Percentiles rank a stretch among this genome's conserved stretches.
phyloP scores from a whole-genome alignment of 2,329 filamentous ascomycete species.

The Scedosporium apiospermum region DNA sequence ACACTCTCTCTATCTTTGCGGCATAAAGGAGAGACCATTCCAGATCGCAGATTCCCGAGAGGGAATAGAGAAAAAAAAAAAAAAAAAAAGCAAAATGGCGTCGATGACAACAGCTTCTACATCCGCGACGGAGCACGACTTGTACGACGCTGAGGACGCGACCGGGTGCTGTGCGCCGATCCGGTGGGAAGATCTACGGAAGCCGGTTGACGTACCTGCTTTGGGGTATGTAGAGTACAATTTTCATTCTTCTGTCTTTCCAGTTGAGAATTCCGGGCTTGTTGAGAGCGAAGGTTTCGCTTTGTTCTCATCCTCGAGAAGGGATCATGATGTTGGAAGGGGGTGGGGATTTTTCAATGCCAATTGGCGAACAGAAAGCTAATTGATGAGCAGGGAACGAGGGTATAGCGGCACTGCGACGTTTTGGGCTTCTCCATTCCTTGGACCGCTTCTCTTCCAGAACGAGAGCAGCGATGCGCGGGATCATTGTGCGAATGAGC shows the following conservation, averaged over 20 bases:
- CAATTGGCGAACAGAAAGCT: background rate
- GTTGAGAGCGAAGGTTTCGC: no score
- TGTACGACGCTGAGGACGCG: background rate
- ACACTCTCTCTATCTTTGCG: no score
- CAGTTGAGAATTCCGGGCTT: no score
- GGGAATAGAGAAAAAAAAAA: background rate
- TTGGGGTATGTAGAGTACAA: background rate
- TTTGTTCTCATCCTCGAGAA: no score
- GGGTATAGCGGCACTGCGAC: slow-evolving; percentile 12
- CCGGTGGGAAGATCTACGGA: background rate
- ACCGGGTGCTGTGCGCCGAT: background rate
- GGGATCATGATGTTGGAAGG: no score
- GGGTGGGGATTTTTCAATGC: no score
- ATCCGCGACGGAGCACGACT: background rate
- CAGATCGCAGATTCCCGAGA: no score
- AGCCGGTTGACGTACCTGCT: background rate
- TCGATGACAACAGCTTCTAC: background rate
- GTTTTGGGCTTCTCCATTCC: slow-evolving; percentile 52
- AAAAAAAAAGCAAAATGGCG: background rate
- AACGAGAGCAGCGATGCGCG: slow-evolving; percentile 66
- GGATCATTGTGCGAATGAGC: slow-evolving; percentile 71
- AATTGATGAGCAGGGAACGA: background rate
- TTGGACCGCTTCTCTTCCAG: slow-evolving; percentile 62
- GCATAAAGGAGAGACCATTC: background rate
- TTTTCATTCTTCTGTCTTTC: background rate